Evolutionary conservation across 768 basidiomycete genomes (phyloP).

Genomic region (Trametes sanguinea): DNA sequence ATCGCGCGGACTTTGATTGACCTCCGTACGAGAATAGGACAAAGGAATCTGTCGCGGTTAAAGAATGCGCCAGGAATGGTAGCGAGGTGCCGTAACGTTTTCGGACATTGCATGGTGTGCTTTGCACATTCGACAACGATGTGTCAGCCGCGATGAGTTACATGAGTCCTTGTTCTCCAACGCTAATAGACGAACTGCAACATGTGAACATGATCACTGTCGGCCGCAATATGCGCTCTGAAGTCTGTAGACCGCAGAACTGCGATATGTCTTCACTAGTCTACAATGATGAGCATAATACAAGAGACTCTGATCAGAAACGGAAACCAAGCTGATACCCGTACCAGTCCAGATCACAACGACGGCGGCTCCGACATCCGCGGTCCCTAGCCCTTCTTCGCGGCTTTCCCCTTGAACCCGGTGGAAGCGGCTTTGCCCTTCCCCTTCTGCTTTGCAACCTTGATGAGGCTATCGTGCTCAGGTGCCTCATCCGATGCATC

Average conservation of each 20-base stretch:
- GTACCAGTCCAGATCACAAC: neutral
- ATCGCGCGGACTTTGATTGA: too few relatives aligned
- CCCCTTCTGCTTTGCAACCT: constrained; percentile 47
- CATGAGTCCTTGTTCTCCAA: too few relatives aligned
- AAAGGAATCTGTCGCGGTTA: too few relatives aligned
- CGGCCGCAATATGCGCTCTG: too few relatives aligned
- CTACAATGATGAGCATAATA: constrained; percentile 3
- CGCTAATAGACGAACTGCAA: too few relatives aligned
- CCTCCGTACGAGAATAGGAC: too few relatives aligned
- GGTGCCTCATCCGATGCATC: constrained; percentile 46
- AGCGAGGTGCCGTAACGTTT: too few relatives aligned
- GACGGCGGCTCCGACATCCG: neutral
- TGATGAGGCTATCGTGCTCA: constrained; percentile 60
- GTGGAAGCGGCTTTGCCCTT: constrained; percentile 22
- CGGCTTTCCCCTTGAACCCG: constrained; percentile 13
- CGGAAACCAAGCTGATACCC: constrained; percentile 4
- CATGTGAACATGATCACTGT: too few relatives aligned
- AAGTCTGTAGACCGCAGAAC: neutral
- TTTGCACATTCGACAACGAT: too few relatives aligned
- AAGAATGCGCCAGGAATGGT: too few relatives aligned
- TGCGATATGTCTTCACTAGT: neutral
- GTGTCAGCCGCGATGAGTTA: too few relatives aligned
- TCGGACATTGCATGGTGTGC: too few relatives aligned
- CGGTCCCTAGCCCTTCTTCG: constrained; percentile 13
- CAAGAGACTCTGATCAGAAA: neutral